Percentiles rank a stretch among this genome's conserved stretches.
phyloP scores from a whole-genome alignment of 2,329 filamentous ascomycete species.

The Colletotrichum eremochloae region DNA sequence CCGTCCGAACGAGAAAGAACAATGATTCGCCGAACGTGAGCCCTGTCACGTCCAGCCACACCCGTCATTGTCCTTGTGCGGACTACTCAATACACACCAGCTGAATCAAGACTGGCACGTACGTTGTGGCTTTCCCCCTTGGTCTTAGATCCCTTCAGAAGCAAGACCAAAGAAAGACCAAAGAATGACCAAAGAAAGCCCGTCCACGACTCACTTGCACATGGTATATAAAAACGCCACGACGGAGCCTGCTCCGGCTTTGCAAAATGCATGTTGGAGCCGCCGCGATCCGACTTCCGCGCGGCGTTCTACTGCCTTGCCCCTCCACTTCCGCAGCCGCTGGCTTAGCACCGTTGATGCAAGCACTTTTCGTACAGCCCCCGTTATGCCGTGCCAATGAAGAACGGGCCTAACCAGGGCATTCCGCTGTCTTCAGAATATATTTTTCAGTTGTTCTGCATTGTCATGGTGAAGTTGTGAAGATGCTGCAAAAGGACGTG shows the following conservation, averaged over 20 bases:
- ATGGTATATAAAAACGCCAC: not conserved
- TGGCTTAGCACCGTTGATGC: not conserved
- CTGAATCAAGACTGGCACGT: not conserved
- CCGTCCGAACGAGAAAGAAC: too few species aligned
- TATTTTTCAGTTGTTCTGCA: not conserved
- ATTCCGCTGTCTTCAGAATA: not conserved
- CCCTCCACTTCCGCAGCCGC: not conserved
- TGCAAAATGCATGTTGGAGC: not conserved
- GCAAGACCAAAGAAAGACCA: not conserved
- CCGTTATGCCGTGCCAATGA: not conserved
- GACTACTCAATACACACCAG: not conserved
- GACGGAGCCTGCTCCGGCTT: not conserved
- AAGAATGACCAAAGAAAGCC: not conserved
- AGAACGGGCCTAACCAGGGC: not conserved
- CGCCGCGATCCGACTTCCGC: not conserved
- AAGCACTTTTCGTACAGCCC: not conserved
- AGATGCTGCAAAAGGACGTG: not conserved
- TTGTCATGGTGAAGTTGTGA: too few species aligned
- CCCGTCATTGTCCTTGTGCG: not conserved
- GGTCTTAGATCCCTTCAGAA: not conserved
- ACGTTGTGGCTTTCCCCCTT: not conserved
- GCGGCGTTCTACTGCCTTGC: not conserved
- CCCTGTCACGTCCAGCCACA: not conserved
- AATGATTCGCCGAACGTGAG: not conserved
- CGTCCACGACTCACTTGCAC: not conserved